Evolutionary conservation across 2,329 filamentous ascomycete genomes (phyloP).

Genomic region (Xenosphaeropsis pyriputrescens): DNA sequence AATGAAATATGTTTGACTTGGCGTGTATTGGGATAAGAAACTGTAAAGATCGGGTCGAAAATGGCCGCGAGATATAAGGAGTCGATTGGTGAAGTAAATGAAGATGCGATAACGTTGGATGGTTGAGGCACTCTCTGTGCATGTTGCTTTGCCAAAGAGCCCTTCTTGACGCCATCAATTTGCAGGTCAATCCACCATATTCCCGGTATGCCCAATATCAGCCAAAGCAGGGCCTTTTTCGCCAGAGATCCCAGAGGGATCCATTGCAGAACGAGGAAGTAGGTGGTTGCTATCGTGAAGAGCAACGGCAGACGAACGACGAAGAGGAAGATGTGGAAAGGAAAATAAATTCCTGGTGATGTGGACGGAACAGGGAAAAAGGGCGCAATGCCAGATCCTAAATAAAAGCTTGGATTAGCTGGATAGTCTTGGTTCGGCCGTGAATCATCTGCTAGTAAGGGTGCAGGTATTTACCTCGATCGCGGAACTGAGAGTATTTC

Average conservation of each 20-base stretch:
- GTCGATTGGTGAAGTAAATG: slow-evolving; percentile 86
- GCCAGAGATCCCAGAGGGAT: slow-evolving; percentile 54
- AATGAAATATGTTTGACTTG: slow-evolving; percentile 67
- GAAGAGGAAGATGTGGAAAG: slow-evolving; percentile 61
- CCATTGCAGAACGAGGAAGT: slow-evolving; percentile 73
- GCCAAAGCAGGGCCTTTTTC: slow-evolving; percentile 80
- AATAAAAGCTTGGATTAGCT: slow-evolving; percentile 24
- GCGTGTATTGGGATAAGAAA: slow-evolving; percentile 61
- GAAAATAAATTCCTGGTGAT: slow-evolving; percentile 43
- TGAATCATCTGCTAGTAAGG: background rate
- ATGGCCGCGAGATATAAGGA: slow-evolving; percentile 88
- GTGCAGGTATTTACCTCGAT: slow-evolving; percentile 39
- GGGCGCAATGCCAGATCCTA: slow-evolving; percentile 89
- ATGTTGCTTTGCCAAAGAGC: slow-evolving; percentile 65
- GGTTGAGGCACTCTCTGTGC: slow-evolving; percentile 61
- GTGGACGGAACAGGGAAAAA: slow-evolving; percentile 73
- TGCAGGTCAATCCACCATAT: slow-evolving; percentile 99
- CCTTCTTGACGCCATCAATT: slow-evolving; percentile 89
- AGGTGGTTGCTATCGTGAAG: slow-evolving; percentile 47
- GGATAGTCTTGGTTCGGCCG: background rate
- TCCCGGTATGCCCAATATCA: slow-evolving; percentile 72
- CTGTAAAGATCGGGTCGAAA: slow-evolving; percentile 89
- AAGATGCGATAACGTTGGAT: slow-evolving; percentile 73
- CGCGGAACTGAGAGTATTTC: slow-evolving; percentile 62
- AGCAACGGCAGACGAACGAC: slow-evolving; percentile 68